Evolutionary conservation across 164 flowering plant genomes (phyloP).

Genomic region (Stephania yunnanensis): DNA sequence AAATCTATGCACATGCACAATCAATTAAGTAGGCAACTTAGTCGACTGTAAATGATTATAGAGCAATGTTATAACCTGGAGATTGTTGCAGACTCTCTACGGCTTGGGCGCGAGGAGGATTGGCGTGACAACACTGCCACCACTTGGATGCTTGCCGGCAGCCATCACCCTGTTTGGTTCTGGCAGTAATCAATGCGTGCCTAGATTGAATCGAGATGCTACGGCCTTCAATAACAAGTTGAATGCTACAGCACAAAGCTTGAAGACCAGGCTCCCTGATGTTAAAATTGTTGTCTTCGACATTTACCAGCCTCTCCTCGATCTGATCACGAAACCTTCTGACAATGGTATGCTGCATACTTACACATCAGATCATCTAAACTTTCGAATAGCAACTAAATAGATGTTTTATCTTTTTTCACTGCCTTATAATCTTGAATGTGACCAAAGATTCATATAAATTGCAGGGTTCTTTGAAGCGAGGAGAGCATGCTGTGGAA

Average conservation of each 20-base stretch:
- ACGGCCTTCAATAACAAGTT: slow-evolving; percentile 62
- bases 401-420: background rate
- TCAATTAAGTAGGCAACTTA: background rate
- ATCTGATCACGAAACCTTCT: slow-evolving; percentile 53
- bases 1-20: background rate
- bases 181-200: slow-evolving; percentile 58
- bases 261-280: slow-evolving; percentile 37
- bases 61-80: background rate
- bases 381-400: background rate
- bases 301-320: slow-evolving; percentile 74
- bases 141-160: slow-evolving; percentile 89
- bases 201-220: slow-evolving; percentile 59
- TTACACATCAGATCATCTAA: background rate
- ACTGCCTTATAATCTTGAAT: background rate
- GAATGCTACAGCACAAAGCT: slow-evolving; percentile 38
- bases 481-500: slow-evolving; percentile 86
- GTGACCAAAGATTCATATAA: background rate
- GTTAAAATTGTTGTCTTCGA: slow-evolving; percentile 75
- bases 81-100: slow-evolving; percentile 50
- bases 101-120: slow-evolving; percentile 70
- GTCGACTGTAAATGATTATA: background rate
- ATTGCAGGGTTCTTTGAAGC: slow-evolving; percentile 72
- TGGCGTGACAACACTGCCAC: slow-evolving; percentile 76
- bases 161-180: slow-evolving; percentile 72
- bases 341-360: slow-evolving; percentile 41